Percentiles rank a stretch among this genome's conserved stretches.
Evolutionary conservation across 345 rosid species (phyloP).

Genomic region (Rubroshorea leprosula): DNA sequence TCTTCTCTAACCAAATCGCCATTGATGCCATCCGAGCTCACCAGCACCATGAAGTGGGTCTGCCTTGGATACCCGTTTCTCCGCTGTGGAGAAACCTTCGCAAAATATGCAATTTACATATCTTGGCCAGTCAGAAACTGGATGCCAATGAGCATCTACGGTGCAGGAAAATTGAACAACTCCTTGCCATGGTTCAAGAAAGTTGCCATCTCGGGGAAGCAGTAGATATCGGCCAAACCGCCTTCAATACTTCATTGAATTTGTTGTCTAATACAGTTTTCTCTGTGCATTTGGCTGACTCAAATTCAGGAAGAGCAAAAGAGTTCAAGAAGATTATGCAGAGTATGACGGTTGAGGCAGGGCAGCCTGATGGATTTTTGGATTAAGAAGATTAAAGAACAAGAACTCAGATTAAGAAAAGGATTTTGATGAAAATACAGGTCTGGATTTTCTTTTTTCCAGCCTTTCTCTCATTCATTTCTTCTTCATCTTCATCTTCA

Average conservation of each 20-base stretch:
- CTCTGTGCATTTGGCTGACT: conserved; percentile 33
- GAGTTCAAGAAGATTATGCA: conserved; percentile 25
- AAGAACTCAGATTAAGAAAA: too few species aligned
- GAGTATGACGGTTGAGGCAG: conserved; percentile 27
- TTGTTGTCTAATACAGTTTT: conserved; percentile 29
- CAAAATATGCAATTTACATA: conserved; percentile 25
- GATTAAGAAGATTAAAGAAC: conserved; percentile 22
- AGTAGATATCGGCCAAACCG: conserved; percentile 33
- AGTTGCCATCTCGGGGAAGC: conserved; percentile 21
- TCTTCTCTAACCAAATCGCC: conserved; percentile 23
- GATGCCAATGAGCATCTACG: conserved; percentile 27
- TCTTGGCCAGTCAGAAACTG: conserved; percentile 34
- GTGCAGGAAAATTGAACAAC: conserved; percentile 21
- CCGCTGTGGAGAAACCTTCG: conserved; percentile 38
- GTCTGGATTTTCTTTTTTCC: too few species aligned
- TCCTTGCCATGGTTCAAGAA: conserved; percentile 18
- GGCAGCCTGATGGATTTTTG: too few species aligned
- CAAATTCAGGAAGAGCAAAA: neutral
- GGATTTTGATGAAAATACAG: too few species aligned
- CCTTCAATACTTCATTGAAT: conserved; percentile 30
- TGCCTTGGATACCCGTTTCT: conserved; percentile 36
- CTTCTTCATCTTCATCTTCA: too few species aligned
- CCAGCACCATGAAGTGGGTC: conserved; percentile 23
- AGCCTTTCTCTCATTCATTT: too few species aligned
- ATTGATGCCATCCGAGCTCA: conserved; percentile 27